These are phyloP conservation scores for Spinellus fusiger DNA, from an alignment of 192 early-diverging fungal genomes.

Conservation along the genomic window DNA sequence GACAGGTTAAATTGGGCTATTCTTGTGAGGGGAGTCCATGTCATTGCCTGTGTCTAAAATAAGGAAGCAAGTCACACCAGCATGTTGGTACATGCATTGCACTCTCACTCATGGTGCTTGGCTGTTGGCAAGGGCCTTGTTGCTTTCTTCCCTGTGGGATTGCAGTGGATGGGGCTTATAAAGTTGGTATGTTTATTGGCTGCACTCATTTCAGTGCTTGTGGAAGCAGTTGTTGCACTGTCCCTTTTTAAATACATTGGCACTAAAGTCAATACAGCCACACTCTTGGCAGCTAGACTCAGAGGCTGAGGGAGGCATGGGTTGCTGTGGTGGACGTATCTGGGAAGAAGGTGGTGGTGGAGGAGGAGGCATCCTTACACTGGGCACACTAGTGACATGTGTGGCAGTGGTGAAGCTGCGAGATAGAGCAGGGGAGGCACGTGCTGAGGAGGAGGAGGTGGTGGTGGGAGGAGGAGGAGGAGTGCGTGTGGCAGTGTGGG, in stretches of 20 bases:
- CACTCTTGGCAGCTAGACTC: neutral
- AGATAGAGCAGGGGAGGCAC: conserved; percentile 2
- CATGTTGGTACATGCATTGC: too few species aligned
- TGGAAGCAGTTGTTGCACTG: conserved; percentile 20
- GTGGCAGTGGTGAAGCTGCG: neutral
- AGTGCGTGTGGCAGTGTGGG: neutral
- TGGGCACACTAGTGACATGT: neutral
- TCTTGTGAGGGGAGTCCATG: too few species aligned
- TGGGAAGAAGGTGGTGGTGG: conserved; percentile 3
- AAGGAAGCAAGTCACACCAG: too few species aligned
- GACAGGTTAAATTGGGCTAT: too few species aligned
- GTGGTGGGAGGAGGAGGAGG: conserved; percentile 10
- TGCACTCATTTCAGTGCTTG: conserved; percentile 6
- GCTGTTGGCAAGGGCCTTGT: too few species aligned
- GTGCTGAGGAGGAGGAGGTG: conserved; percentile 6
- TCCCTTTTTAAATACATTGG: conserved; percentile 13
- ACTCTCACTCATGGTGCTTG: too few species aligned
- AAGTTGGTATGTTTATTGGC: neutral
- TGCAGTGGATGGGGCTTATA: too few species aligned
- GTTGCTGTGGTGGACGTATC: neutral
- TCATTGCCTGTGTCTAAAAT: too few species aligned
- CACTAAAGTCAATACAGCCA: conserved; percentile 12
- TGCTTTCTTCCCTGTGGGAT: too few species aligned
- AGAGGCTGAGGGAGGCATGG: neutral
- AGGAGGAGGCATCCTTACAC: neutral